phyloP scores from a whole-genome alignment of 768 basidiomycete genomes.

The Punctularia strigosozonata region DNA sequence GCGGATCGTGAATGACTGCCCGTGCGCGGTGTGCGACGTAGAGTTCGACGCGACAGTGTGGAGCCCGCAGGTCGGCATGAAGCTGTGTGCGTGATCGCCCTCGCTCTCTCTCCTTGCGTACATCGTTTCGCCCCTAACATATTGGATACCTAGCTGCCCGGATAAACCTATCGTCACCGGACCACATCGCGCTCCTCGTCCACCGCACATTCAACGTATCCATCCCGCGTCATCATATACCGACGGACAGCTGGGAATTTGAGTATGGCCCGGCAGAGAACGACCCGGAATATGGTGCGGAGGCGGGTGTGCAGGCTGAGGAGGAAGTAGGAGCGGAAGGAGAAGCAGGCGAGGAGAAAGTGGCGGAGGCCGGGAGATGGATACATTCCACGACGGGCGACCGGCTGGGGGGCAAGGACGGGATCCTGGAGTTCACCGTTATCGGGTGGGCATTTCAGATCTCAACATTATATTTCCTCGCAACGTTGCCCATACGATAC shows the following conservation, averaged over 20 bases:
- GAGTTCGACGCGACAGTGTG: conserved; percentile 80
- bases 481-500: not conserved
- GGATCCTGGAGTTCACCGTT: conserved; percentile 72
- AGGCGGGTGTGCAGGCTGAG: conserved; percentile 14
- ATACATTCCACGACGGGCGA: conserved; percentile 59
- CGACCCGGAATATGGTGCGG: conserved; percentile 57
- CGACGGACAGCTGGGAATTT: conserved; percentile 69
- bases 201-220: conserved; percentile 93
- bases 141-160: conserved; percentile 49
- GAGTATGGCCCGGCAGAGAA: conserved; percentile 78
- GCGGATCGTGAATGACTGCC: conserved; percentile 69
- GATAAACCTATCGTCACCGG: conserved; percentile 81
- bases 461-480: conserved; percentile 4
- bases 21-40: conserved; percentile 66
- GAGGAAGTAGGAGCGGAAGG: conserved; percentile 13
- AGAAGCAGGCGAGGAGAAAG: conserved; percentile 15
- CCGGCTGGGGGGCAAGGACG: conserved; percentile 54
- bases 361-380: conserved; percentile 63
- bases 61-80: conserved; percentile 77
- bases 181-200: conserved; percentile 82
- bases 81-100: conserved; percentile 44
- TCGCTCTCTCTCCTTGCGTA: not conserved
- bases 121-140: not conserved
- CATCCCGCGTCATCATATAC: conserved; percentile 87
- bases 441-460: conserved; percentile 50